These are phyloP conservation scores for Parastagonospora avenae DNA, from an alignment of 2,329 filamentous ascomycete species.

Conservation along the genomic window DNA sequence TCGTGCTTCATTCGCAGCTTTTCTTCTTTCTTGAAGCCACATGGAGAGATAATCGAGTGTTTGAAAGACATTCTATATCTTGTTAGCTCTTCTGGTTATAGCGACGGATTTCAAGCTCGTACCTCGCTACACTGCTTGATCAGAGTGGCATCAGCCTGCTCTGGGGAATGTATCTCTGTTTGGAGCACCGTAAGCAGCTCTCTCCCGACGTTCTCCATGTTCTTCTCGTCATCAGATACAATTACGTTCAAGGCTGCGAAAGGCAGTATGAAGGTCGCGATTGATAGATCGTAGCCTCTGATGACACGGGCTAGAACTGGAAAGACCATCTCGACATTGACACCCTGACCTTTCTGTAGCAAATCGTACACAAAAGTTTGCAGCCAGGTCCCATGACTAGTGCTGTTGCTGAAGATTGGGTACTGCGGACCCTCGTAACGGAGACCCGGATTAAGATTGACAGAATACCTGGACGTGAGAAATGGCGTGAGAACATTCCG, in stretches of 20 bases:
- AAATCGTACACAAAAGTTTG: conserved; percentile 80
- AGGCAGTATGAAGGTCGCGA: conserved; percentile 86
- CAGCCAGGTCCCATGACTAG: conserved; percentile 81
- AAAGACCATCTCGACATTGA: conserved; percentile 78
- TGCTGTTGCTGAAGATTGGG: conserved; percentile 74
- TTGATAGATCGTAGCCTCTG: conserved; percentile 81
- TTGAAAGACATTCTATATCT: conserved; percentile 76
- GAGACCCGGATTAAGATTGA: conserved; percentile 54
- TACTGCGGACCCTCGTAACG: conserved; percentile 56
- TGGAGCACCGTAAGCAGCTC: conserved; percentile 80
- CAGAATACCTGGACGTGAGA: conserved; percentile 78
- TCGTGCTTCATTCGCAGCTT: conserved; percentile 46
- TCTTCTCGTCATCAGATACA: conserved; percentile 69
- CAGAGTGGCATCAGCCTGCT: conserved; percentile 70
- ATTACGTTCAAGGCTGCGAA: conserved; percentile 85
- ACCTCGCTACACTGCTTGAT: conserved; percentile 88
- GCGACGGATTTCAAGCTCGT: conserved; percentile 37
- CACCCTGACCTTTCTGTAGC: conserved; percentile 75
- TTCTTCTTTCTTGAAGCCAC: conserved; percentile 84
- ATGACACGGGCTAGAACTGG: conserved; percentile 81
- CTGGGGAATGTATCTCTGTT: conserved; percentile 59
- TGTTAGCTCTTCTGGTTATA: conserved; percentile 22
- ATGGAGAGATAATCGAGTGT: conserved; percentile 89
- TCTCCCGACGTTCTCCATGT: conserved; percentile 67
- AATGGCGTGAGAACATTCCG: conserved; percentile 88